phyloP scores from a whole-genome alignment of 768 basidiomycete genomes.

The Suillus brevipes region DNA sequence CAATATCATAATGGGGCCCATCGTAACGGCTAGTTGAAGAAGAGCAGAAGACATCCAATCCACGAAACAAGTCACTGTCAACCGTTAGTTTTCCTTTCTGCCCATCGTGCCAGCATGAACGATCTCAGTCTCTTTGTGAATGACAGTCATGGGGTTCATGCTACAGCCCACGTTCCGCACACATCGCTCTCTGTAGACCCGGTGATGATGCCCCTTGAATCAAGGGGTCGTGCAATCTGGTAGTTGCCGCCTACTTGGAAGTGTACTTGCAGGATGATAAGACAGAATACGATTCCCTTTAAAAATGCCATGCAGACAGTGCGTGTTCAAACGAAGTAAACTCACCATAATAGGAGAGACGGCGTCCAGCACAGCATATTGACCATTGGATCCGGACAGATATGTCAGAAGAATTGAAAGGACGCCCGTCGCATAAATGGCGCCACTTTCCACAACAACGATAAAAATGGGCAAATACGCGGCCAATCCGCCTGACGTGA shows the following conservation, averaged over 20 bases:
- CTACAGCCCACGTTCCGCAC: neutral
- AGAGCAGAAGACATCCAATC: too few relatives aligned
- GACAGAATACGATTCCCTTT: conserved; percentile 8
- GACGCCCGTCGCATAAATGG: conserved; percentile 5
- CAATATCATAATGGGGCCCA: too few relatives aligned
- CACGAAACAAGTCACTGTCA: too few relatives aligned
- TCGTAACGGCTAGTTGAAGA: too few relatives aligned
- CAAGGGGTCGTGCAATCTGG: neutral
- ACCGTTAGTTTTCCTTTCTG: neutral
- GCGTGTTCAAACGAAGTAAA: neutral
- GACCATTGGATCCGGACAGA: conserved; percentile 3
- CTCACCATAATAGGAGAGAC: conserved; percentile 3
- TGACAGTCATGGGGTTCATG: neutral
- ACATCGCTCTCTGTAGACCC: neutral
- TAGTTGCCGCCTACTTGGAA: conserved; percentile 6
- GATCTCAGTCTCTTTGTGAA: neutral
- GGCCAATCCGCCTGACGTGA: neutral
- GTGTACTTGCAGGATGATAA: conserved; percentile 9
- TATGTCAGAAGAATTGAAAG: conserved; percentile 4
- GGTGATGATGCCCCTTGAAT: neutral
- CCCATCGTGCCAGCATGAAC: neutral
- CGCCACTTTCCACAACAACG: conserved; percentile 9
- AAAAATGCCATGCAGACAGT: neutral
- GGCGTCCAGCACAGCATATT: neutral
- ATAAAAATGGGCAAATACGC: conserved; percentile 2